Base-by-base conservation (phyloP, 495 filamentous ascomycete species). In the Penicillium herquei region DNA sequence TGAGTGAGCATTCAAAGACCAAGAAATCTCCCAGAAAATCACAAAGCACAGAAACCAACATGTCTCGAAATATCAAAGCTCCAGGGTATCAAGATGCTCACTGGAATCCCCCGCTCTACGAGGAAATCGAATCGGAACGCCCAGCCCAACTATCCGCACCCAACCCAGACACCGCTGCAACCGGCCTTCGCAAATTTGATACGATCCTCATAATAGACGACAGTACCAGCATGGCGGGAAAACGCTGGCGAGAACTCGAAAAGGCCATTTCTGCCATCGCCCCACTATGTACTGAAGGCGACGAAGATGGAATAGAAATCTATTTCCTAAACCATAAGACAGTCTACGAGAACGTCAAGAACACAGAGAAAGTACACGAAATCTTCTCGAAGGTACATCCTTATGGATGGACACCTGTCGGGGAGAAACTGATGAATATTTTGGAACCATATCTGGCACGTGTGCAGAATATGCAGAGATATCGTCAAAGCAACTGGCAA, bases 151-250 rank as follows among this genome's bases (percentile, higher is more conserved):
- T 26, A 26, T 4, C 21, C 21, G 21, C 21, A 14, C 33, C 47
- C 18, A 34, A 39, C 34, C 37, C 48, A 26, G 8, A 26, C 21
- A 26, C 21, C 21, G 21, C 21, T 26, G 21, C 21, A 26, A 26
- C 21, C 69, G 6, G 82, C 77, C 1, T 95, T 90, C 67, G 80
- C 84, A n/a, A 80, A 46, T 98, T 96, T 71, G 90, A 98, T 78
- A 98, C 92, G 31, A 71, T 93, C 52, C 94, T 98, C 75, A 75
- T 98, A 0, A 90, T 98, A 68, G 94, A 98, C 68, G 94, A 98
- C 80, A 91, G 87, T 45, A 82, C 85, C 32, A 90, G 85, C 67
- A 98, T 98, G 94, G 76, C 78, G n/a, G 90, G 87, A 52, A 58
- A 68, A 11, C 81, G 80, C 41, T 98, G 94, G 94, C 70, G 73